phyloP scores from a whole-genome alignment of 805 yeast species.

The Zygosaccharomyces kombuchaensis region DNA sequence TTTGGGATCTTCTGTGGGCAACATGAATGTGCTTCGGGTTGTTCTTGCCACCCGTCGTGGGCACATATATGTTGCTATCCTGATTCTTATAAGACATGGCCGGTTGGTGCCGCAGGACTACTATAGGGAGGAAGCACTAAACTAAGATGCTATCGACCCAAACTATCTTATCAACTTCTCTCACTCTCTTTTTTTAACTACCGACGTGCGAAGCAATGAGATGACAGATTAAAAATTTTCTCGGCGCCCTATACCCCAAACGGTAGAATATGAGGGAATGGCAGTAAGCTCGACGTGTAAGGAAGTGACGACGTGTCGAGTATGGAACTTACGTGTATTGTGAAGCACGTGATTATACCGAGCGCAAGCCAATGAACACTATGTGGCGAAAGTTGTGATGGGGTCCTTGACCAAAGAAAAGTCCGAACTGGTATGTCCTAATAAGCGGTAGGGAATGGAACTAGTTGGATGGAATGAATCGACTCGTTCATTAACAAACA shows the following conservation, averaged over 20 bases:
- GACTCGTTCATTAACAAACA: conserved; percentile 1
- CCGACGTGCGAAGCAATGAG: conserved; percentile 3
- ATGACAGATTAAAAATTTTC: conserved; percentile 5
- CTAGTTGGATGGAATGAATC: neutral
- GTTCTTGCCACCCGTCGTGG: conserved; percentile 37
- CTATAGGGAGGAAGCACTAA: neutral
- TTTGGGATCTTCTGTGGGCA: conserved; percentile 96
- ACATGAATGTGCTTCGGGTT: conserved; percentile 70
- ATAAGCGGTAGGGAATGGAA: conserved; percentile 1
- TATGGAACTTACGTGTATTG: neutral
- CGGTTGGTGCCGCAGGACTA: neutral
- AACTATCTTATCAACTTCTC: neutral
- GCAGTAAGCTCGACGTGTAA: conserved; percentile 1
- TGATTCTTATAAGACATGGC: conserved; percentile 10
- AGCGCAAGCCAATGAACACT: neutral
- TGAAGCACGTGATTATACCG: neutral
- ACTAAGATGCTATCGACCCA: neutral
- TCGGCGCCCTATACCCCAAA: conserved; percentile 6
- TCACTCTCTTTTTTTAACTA: neutral
- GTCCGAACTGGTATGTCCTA: neutral
- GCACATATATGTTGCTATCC: conserved; percentile 23
- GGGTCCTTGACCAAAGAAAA: neutral
- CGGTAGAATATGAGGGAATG: conserved; percentile 1
- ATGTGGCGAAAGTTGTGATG: neutral
- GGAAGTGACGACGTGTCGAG: conserved; percentile 6